phyloP scores from a whole-genome alignment of 257 asterid genomes.

The Solanum bukasovii region DNA sequence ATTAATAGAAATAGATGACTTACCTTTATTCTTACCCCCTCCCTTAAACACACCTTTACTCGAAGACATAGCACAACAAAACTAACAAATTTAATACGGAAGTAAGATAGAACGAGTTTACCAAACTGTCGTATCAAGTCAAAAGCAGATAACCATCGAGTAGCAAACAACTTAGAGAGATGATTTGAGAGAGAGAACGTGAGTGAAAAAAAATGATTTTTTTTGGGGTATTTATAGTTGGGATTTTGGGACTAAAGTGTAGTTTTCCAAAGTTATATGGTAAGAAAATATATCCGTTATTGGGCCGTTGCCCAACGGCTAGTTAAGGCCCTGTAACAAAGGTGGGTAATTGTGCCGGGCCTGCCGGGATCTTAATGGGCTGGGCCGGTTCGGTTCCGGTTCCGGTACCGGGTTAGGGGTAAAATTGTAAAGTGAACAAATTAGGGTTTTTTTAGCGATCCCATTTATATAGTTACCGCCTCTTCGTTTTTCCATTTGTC shows the following conservation, averaged over 20 bases:
- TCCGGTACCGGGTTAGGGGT: background rate
- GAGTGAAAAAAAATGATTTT: background rate
- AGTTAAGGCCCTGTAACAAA: background rate
- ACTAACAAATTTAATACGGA: background rate
- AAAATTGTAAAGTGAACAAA: background rate
- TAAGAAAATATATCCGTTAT: background rate
- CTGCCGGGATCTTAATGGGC: background rate
- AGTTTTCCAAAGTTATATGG: background rate
- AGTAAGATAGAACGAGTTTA: background rate
- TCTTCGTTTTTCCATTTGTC: background rate
- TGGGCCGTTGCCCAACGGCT: background rate
- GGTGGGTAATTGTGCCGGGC: background rate
- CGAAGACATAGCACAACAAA: background rate
- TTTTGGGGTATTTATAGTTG: background rate
- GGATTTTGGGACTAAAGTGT: background rate
- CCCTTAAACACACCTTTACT: background rate
- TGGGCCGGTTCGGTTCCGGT: background rate
- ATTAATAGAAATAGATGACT: background rate
- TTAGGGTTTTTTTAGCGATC: background rate
- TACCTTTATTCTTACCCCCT: background rate
- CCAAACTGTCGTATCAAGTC: background rate
- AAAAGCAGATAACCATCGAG: fast-evolving
- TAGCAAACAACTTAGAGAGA: background rate
- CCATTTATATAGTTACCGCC: background rate
- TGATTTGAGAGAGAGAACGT: background rate